Evolutionary conservation across 2,329 filamentous ascomycete genomes (phyloP), one percentile per base, ranked within the genome.

Genomic region (Fusarium liriodendri): DNA sequence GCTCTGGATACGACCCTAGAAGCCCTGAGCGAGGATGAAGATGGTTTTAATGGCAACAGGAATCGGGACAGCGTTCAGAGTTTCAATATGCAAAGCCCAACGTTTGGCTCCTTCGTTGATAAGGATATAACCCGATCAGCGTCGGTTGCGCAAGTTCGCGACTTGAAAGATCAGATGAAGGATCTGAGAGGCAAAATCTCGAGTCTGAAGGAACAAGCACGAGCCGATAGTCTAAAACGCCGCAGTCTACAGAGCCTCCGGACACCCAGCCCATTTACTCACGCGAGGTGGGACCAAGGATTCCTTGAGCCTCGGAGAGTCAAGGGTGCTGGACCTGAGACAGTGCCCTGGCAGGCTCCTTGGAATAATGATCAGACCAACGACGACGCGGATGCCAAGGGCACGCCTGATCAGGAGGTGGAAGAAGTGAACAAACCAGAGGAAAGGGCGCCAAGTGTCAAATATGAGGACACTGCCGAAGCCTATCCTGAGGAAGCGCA

Each of bases 181-280:
- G 94, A 93, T 62, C 86, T 98, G 55, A 95, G 95, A 79, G 94
- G 93, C 69, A 94, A 95, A 78, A 95, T 98, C 38, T 95, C 94
- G 2, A 93, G 87, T 18, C 83, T 98, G 47, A 93, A 94, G 76
- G 91, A 95, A 71, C 92, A 94, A 76, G 93, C 94, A 0, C 90
- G 93, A 22, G 93, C 93, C 67, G 95, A 97, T 76, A 95, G 89
- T 76, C 82, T 97, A 77, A 92, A 94, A 78, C 89, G 95, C 60
- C 89, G 92, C 64, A 97, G 94, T 80, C 82, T 95, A 62, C 92
- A 94, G 76, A 95, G 89, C 78, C 83, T 96, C 69, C 89, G 94
- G 40, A 93, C 91, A 2, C 91, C 92, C 0, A 97, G 93, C 78
- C 95, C 94, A 0, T 94, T 97, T 79, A 95, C 93, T 1, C 90